Evolutionary conservation across 257 asterid species (phyloP).

Genomic region (Misopates orontium): DNA sequence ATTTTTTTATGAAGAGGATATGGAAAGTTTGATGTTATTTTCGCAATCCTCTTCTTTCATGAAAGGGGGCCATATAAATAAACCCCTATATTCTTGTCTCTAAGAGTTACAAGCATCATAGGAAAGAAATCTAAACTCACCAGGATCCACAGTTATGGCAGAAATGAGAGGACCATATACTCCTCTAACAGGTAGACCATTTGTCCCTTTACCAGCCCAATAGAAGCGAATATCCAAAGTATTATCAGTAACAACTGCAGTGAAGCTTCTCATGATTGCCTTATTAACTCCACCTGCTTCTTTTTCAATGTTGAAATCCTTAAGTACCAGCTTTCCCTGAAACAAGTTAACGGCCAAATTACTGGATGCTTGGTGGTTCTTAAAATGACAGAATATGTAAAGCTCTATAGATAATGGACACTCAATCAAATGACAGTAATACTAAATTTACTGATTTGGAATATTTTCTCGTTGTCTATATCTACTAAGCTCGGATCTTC

Average conservation of each 20-base stretch:
- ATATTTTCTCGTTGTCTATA: background rate
- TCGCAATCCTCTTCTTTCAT: background rate
- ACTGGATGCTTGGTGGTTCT: background rate
- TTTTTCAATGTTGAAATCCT: constrained; percentile 74
- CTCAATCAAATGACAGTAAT: background rate
- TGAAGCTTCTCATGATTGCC: constrained; percentile 38
- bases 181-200: constrained; percentile 60
- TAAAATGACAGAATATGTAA: background rate
- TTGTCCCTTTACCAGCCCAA: constrained; percentile 96
- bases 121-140: constrained; percentile 36
- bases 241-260: constrained; percentile 52
- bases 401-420: background rate
- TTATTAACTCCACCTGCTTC: constrained; percentile 79
- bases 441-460: too few species aligned
- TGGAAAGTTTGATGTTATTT: background rate
- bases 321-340: constrained; percentile 60
- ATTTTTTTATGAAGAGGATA: background rate
- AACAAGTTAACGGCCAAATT: background rate
- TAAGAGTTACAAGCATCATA: background rate
- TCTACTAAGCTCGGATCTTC: background rate
- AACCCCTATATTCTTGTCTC: background rate
- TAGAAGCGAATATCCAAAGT: constrained; percentile 66
- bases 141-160: constrained; percentile 71
- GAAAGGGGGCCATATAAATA: background rate
- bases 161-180: constrained; percentile 90